A percentile compares a stretch with the other conserved stretches of the same genome.
These are phyloP conservation scores for Heliamphora exappendiculata DNA, from an alignment of 148 eudicot genomes.

Conservation along the genomic window DNA sequence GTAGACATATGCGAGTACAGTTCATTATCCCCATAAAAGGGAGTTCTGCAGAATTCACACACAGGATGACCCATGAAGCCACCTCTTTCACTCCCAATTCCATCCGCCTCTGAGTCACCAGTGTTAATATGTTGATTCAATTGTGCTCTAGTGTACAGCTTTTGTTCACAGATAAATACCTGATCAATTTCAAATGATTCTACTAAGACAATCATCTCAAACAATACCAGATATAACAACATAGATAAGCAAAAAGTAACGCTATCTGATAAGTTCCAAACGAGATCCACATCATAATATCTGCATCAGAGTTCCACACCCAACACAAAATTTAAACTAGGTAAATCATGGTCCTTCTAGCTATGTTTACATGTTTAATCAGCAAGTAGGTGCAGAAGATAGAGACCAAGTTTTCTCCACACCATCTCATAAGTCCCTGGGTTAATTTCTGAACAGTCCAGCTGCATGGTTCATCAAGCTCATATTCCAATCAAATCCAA, in stretches of 20 bases:
- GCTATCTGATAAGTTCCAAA: background rate
- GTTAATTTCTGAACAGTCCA: background rate
- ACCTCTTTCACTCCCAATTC: slow-evolving; percentile 94
- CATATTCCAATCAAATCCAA: background rate
- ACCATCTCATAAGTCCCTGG: background rate
- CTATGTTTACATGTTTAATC: background rate
- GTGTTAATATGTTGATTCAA: slow-evolving; percentile 73
- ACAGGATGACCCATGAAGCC: slow-evolving; percentile 91
- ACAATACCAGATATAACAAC: background rate
- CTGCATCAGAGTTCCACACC: background rate
- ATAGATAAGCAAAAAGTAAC: background rate
- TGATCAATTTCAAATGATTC: slow-evolving; percentile 26
- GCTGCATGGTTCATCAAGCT: background rate
- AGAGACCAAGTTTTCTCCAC: background rate
- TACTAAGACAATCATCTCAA: background rate
- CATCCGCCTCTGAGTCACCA: slow-evolving; percentile 95
- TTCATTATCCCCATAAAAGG: slow-evolving; percentile 92
- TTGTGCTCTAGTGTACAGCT: slow-evolving; percentile 77
- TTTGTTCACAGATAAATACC: slow-evolving; percentile 96
- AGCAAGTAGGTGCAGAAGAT: slow-evolving; percentile 1
- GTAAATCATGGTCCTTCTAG: background rate
- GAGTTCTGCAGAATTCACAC: slow-evolving; percentile 81
- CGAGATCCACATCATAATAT: background rate
- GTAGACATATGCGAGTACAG: slow-evolving; percentile 79
- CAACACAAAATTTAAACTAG: background rate